Evolutionary conservation across 176 grass and related monocot species (phyloP).

Genomic region (Triticum monococcum): DNA sequence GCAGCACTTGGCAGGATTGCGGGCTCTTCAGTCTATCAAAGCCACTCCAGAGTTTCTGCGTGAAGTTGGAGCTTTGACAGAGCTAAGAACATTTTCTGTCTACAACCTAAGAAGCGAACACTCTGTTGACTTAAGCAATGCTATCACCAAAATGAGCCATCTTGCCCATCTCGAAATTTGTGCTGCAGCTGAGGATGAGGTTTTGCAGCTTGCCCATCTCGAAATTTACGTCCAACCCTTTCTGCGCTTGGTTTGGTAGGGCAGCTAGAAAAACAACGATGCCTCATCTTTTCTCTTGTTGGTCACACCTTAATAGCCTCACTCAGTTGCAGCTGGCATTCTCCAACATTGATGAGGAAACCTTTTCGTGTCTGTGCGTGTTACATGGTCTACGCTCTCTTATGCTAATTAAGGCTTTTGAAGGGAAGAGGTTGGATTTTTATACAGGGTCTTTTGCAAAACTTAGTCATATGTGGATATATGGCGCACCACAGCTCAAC

Average conservation of each 20-base stretch:
- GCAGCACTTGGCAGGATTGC: background rate
- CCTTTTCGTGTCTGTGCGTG: background rate
- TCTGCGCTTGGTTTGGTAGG: accelerated
- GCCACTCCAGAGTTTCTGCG: background rate
- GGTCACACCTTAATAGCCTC: too few relatives aligned
- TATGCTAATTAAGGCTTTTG: background rate
- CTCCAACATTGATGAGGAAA: background rate
- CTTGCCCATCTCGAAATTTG: too few relatives aligned
- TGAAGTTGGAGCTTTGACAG: background rate
- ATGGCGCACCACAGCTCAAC: background rate
- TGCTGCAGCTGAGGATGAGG: background rate
- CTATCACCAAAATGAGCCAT: too few relatives aligned
- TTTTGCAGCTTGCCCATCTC: too few relatives aligned
- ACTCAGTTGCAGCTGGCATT: too few relatives aligned
- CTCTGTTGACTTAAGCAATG: too few relatives aligned
- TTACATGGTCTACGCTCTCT: background rate
- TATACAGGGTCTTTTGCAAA: background rate
- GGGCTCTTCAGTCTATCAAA: background rate
- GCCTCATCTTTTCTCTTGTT: too few relatives aligned
- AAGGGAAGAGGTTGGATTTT: background rate
- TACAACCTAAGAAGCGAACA: background rate
- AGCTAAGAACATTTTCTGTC: background rate
- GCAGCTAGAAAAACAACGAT: too few relatives aligned
- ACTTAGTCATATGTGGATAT: background rate
- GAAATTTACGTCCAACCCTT: too few relatives aligned